Evolutionary conservation across 192 early-diverging fungal species (phyloP).

Genomic region (Coemansia sp.): DNA sequence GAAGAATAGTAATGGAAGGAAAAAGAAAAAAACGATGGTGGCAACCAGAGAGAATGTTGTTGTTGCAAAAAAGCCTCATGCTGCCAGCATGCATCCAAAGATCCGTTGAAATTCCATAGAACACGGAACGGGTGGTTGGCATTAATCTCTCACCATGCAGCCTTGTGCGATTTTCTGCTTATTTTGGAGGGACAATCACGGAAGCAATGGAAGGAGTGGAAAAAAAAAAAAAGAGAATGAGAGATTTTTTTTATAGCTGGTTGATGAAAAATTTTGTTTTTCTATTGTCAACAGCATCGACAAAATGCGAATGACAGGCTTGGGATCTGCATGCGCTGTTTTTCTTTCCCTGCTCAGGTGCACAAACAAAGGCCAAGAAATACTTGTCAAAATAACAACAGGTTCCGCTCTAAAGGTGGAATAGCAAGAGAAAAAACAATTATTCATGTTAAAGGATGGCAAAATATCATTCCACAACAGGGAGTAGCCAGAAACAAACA

Average conservation of each 20-base stretch:
- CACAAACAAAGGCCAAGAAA: too few species aligned
- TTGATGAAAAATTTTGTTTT: neutral
- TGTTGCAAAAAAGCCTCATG: conserved; percentile 6
- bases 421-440: too few species aligned
- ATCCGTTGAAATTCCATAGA: neutral
- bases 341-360: too few species aligned
- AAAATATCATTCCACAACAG: too few species aligned
- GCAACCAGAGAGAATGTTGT: neutral
- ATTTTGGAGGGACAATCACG: neutral
- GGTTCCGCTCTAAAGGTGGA: too few species aligned
- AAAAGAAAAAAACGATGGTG: conserved; percentile 7
- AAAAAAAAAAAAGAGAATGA: conserved; percentile 6
- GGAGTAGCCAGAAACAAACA: too few species aligned
- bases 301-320: too few species aligned
- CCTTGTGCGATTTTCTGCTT: neutral
- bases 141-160: conserved; percentile 1
- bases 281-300: too few species aligned
- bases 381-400: too few species aligned
- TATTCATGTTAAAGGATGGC: too few species aligned
- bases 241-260: neutral
- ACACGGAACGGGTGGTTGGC: neutral
- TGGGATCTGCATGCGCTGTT: too few species aligned
- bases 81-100: neutral
- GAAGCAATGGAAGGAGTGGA: conserved; percentile 5
- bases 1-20: conserved; percentile 4